Evolutionary conservation across 331 rosid species (phyloP).

Genomic region (Quercus lobata): DNA sequence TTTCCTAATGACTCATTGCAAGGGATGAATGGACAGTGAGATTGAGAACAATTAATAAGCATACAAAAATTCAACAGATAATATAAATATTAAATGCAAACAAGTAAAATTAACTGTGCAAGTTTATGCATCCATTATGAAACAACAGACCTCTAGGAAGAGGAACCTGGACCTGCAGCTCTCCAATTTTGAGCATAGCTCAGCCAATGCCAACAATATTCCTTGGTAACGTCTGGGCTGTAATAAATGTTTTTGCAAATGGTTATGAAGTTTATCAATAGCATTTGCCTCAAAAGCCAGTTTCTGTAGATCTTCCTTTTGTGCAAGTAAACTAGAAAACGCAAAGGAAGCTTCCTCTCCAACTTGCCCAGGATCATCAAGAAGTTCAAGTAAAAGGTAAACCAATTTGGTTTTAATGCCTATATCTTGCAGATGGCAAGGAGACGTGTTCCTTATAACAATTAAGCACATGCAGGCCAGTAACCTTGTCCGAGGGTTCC

Average conservation of each 20-base stretch:
- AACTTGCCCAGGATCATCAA: slow-evolving; percentile 70
- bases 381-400: slow-evolving; percentile 72
- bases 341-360: slow-evolving; percentile 82
- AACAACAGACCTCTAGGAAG: slow-evolving; percentile 57
- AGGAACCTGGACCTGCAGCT: slow-evolving; percentile 75
- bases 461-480: slow-evolving; percentile 76
- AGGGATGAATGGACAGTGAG: not conserved
- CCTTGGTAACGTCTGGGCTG: slow-evolving; percentile 68
- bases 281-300: slow-evolving; percentile 85
- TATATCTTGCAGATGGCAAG: slow-evolving; percentile 58
- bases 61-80: not conserved
- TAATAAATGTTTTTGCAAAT: slow-evolving; percentile 45
- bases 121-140: slow-evolving; percentile 5
- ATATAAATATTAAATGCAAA: slow-evolving; percentile 6
- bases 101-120: not conserved
- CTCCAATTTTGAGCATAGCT: slow-evolving; percentile 85
- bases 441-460: slow-evolving; percentile 60
- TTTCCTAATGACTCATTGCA: not conserved
- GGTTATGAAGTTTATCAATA: slow-evolving; percentile 58
- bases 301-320: slow-evolving; percentile 68
- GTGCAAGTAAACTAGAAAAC: slow-evolving; percentile 58
- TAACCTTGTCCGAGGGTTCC: slow-evolving; percentile 69
- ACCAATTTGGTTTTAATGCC: slow-evolving; percentile 71
- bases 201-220: slow-evolving; percentile 59
- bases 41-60: not conserved